A percentile compares a stretch with the other conserved stretches of the same genome.
Evolutionary conservation across 352 stramenopile species (phyloP).

Genomic region (Pythium brassicae): DNA sequence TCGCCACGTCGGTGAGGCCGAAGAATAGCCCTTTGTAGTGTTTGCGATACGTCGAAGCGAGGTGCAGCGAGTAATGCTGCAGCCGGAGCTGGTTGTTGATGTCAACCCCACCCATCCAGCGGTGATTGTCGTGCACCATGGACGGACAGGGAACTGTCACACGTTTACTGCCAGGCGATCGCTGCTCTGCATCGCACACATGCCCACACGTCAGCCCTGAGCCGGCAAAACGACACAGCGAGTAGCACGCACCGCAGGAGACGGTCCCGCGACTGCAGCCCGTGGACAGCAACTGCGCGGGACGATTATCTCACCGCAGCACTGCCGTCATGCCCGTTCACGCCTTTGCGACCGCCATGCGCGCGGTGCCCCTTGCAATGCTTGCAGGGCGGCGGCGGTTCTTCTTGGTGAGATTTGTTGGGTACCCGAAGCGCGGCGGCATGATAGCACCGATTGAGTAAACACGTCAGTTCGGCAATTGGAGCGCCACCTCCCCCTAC

Average conservation of each 20-base stretch:
- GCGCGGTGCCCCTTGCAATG: background rate
- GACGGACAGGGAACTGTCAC: background rate
- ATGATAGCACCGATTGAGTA: background rate
- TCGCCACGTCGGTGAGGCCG: background rate
- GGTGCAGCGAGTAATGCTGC: background rate
- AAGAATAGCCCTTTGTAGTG: background rate
- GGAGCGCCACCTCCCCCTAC: background rate
- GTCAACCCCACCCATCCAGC: background rate
- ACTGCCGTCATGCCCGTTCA: background rate
- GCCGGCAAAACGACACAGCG: background rate
- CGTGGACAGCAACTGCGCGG: background rate
- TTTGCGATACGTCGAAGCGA: background rate
- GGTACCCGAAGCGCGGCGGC: background rate
- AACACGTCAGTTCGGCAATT: constrained; percentile 1
- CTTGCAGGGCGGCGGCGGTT: background rate
- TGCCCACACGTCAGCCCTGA: background rate
- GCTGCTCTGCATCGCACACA: background rate
- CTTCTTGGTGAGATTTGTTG: background rate
- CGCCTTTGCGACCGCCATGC: background rate
- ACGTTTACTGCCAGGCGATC: background rate
- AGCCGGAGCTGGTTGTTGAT: background rate
- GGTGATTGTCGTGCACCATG: background rate
- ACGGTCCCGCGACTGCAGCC: background rate
- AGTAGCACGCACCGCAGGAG: background rate
- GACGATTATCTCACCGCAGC: background rate